phyloP scores from a whole-genome alignment of 2,329 filamentous ascomycete species.

The Ceratocystis cubensis region DNA sequence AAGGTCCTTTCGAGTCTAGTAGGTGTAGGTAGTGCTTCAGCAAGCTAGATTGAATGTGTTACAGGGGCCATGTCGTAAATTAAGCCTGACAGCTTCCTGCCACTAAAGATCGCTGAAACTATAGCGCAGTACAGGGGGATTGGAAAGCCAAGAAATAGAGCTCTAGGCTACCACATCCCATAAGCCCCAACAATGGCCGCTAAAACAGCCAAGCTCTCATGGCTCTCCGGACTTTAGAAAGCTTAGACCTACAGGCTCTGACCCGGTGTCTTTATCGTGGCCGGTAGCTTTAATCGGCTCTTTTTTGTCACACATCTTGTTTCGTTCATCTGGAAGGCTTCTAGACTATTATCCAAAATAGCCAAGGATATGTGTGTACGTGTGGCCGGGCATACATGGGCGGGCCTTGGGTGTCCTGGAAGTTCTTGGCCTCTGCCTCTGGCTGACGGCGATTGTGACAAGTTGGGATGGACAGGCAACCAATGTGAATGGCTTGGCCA shows the following conservation, averaged over 20 bases:
- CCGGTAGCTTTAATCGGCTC: not conserved
- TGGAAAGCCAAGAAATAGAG: not conserved
- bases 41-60: too few species aligned
- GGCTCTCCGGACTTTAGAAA: not conserved
- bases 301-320: not conserved
- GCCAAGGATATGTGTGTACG: not conserved
- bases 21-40: too few species aligned
- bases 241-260: not conserved
- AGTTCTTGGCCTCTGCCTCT: not conserved
- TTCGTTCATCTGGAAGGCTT: not conserved
- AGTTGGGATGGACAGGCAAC: not conserved
- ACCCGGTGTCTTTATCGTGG: not conserved
- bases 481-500: not conserved
- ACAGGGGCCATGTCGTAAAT: not conserved
- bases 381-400: too few species aligned
- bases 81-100: not conserved
- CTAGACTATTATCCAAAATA: not conserved
- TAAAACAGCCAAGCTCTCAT: not conserved
- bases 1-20: too few species aligned
- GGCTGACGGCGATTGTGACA: not conserved
- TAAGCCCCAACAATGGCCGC: not conserved
- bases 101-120: not conserved
- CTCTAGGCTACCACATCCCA: not conserved
- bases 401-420: too few species aligned
- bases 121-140: too few species aligned